A percentile compares a stretch with the other conserved stretches of the same genome.
phyloP scores from a whole-genome alignment of 1,139 yeast genomes.

The Blastobotrys malaysiensis region DNA sequence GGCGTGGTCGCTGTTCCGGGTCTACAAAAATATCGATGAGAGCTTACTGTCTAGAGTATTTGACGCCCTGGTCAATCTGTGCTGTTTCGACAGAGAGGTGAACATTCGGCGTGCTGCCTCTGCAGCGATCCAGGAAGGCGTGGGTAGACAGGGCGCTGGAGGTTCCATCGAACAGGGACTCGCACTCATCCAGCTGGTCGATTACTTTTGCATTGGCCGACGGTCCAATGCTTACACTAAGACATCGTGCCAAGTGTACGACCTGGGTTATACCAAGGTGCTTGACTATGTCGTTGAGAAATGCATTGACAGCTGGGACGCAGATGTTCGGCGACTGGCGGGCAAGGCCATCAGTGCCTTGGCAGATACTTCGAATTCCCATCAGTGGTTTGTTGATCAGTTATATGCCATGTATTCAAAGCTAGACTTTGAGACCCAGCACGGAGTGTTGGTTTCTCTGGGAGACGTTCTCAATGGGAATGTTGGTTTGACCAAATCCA shows the following conservation, averaged over 20 bases:
- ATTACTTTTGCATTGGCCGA: slow-evolving; percentile 43
- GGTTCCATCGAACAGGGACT: slow-evolving; percentile 35
- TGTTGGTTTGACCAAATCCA: not conserved
- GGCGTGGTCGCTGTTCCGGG: slow-evolving; percentile 55
- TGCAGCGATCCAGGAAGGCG: slow-evolving; percentile 80
- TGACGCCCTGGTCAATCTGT: slow-evolving; percentile 42
- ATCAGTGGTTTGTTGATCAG: not conserved
- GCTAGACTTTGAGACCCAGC: slow-evolving; percentile 21
- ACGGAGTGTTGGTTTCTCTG: slow-evolving; percentile 23
- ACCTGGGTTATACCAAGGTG: slow-evolving; percentile 31
- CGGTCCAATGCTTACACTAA: slow-evolving; percentile 36
- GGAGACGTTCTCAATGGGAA: slow-evolving; percentile 17
- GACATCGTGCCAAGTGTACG: slow-evolving; percentile 33
- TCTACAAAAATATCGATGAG: slow-evolving; percentile 33
- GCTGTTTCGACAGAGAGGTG: slow-evolving; percentile 68
- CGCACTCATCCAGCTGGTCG: slow-evolving; percentile 53
- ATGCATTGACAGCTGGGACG: slow-evolving; percentile 34
- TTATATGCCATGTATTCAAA: slow-evolving; percentile 10
- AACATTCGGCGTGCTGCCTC: slow-evolving; percentile 74
- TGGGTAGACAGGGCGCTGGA: slow-evolving; percentile 55
- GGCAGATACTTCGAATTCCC: not conserved
- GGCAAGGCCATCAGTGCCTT: slow-evolving; percentile 23
- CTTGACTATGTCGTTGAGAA: slow-evolving; percentile 19
- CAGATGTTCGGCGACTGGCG: slow-evolving; percentile 38
- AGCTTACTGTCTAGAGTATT: slow-evolving; percentile 11